phyloP scores from a whole-genome alignment of 1,284 basidiomycete genomes.

The Apiotrichum porosum region DNA sequence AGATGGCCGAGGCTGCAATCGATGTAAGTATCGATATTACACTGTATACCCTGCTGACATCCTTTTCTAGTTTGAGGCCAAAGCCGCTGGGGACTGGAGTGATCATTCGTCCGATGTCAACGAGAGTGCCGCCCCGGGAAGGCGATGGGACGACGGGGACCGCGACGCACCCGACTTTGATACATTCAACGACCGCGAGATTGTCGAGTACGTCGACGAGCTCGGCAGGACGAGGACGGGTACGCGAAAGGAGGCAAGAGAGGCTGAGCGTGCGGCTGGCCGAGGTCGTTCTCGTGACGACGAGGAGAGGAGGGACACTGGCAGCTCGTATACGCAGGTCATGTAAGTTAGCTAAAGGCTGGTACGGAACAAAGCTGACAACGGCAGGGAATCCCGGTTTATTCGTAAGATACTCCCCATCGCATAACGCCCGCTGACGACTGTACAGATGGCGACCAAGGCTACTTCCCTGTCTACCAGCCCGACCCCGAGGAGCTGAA shows the following conservation, averaged over 20 bases:
- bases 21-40: constrained; percentile 59
- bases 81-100: constrained; percentile 51
- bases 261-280: constrained; percentile 24
- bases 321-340: constrained; percentile 40
- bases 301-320: neutral
- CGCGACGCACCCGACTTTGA: constrained; percentile 53
- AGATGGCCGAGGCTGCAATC: constrained; percentile 69
- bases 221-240: constrained; percentile 44
- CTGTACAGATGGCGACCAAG: constrained; percentile 66
- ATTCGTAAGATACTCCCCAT: constrained; percentile 42
- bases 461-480: constrained; percentile 76
- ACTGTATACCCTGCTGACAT: neutral
- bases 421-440: constrained; percentile 3
- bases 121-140: constrained; percentile 24
- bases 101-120: constrained; percentile 38
- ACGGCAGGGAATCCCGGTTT: constrained; percentile 58
- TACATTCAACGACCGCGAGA: constrained; percentile 21
- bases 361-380: too few relatives aligned
- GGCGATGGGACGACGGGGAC: too few relatives aligned
- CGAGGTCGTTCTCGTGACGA: constrained; percentile 1
- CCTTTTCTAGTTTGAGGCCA: constrained; percentile 61
- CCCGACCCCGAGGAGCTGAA: constrained; percentile 72
- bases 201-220: constrained; percentile 48
- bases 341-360: constrained; percentile 44
- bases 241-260: constrained; percentile 39